Percentiles rank a stretch among this genome's conserved stretches.
Conservation (phyloP, 1,139 yeast species). For the Geotrichum klebahnii region DNA sequence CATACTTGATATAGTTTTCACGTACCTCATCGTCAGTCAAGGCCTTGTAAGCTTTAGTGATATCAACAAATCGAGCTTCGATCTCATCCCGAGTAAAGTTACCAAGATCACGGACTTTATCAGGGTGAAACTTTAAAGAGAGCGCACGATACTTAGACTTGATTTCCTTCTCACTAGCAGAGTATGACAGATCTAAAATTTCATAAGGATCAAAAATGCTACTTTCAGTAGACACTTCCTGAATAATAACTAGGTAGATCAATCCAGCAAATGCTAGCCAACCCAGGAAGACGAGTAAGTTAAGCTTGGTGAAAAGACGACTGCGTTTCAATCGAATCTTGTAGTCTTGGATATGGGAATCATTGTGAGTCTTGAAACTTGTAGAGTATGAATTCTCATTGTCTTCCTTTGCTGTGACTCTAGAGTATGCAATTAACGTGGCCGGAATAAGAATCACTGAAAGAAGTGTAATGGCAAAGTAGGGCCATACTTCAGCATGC, state of each 20-base stretch:
- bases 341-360: conserved; percentile 44
- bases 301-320: conserved; percentile 29
- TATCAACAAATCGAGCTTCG: conserved; percentile 74
- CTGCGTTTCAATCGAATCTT: conserved; percentile 38
- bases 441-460: conserved; percentile 64
- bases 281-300: conserved; percentile 53
- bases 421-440: conserved; percentile 47
- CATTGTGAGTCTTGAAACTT: conserved; percentile 43
- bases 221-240: conserved; percentile 45
- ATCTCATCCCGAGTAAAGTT: conserved; percentile 60
- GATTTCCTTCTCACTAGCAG: conserved; percentile 72
- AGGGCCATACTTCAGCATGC: conserved; percentile 93
- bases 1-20: conserved; percentile 78
- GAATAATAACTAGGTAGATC: conserved; percentile 47
- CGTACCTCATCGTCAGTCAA: conserved; percentile 84
- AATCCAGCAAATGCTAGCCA: conserved; percentile 61
- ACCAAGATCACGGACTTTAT: conserved; percentile 58
- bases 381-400: conserved; percentile 10
- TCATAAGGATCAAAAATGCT: conserved; percentile 84
- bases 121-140: conserved; percentile 89
- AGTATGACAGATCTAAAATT: conserved; percentile 66
- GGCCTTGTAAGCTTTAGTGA: conserved; percentile 90
- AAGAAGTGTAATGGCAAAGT: conserved; percentile 72
- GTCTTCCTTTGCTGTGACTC: conserved; percentile 19
- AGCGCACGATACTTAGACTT: conserved; percentile 80